Evolutionary conservation across 805 yeast genomes (phyloP), one percentile per base, ranked within the genome.

Genomic region (Candida quercuum): DNA sequence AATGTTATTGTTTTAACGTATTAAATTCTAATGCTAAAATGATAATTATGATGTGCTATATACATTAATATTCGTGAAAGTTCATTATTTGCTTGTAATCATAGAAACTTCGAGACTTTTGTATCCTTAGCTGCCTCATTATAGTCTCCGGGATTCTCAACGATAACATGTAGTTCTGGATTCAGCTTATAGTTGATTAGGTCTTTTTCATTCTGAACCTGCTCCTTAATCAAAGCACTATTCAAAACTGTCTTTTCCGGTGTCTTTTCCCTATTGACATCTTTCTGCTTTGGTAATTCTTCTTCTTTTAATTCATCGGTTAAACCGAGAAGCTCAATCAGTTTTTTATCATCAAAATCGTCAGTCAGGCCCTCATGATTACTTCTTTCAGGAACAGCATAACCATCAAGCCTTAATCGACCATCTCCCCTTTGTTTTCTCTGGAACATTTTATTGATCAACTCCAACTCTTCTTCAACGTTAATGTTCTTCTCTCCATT

Each of bases 101-200:
- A 68, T 35, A 68, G 46, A 39, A 67, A 68, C 41, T 56, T 63
- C 10, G 57, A 45, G 2, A 67, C 56, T 30, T 53, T 53, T 6
- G 62, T 62, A n/a, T 56, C 61, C 35, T 56, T 58, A 3, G 71
- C 71, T 6, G 64, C 61, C 7, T 54, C 59, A 9, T 52, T 56
- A 21, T 63, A 52, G 13, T 64, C 69, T 13, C 72, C 72, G 2
- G 71, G 68, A 3, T 41, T 54, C 25, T 62, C 66, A 14, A 64
- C 65, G 12, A 66, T 57, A 5, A 63, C 41, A 40, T 66, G 70
- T 9, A 48, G 40, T 12, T 58, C 59, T 11, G 66, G 61, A 4
- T 56, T 49, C 3, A 63, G 53, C 30, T 47, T 48, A 35, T 56
- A 63, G 12, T 51, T 49, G 5, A 44, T 17, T 5, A 53, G 38